Conservation (phyloP, 768 basidiomycete genomes). For the Tylopilus intermedius region DNA sequence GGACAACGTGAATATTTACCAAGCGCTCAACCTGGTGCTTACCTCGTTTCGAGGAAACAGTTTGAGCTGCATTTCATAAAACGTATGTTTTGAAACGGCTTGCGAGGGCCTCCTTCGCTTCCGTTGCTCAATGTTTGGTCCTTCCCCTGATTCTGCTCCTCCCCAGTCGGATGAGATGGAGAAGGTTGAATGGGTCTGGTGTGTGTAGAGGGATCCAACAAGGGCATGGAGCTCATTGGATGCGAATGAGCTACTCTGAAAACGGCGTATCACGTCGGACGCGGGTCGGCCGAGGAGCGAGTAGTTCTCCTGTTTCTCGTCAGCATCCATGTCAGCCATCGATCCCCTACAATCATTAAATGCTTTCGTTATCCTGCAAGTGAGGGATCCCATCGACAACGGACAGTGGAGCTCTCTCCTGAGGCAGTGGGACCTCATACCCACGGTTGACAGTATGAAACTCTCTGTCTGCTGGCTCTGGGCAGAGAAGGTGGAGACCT, state of each 20-base stretch:
- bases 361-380: constrained; percentile 40
- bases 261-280: constrained; percentile 17
- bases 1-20: constrained; percentile 2
- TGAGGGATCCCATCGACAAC: constrained; percentile 48
- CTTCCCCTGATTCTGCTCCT: constrained; percentile 21
- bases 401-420: constrained; percentile 31
- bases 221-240: constrained; percentile 40
- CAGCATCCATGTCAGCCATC: constrained; percentile 8
- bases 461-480: constrained; percentile 26
- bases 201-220: constrained; percentile 81
- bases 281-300: constrained; percentile 1
- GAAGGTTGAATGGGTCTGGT: constrained; percentile 45
- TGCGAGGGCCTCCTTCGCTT: constrained; percentile 44
- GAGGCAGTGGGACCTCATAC: constrained; percentile 17
- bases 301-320: constrained; percentile 4
- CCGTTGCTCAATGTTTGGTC: constrained; percentile 30
- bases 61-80: constrained; percentile 86
- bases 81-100: constrained; percentile 88
- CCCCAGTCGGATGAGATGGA: constrained; percentile 13
- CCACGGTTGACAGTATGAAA: constrained; percentile 17
- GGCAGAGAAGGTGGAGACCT: constrained; percentile 65
- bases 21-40: not conserved
- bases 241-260: constrained; percentile 35
- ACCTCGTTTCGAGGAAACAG: constrained; percentile 86
- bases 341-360: constrained; percentile 35